phyloP scores from a whole-genome alignment of 176 grass and related monocot genomes.

The Cymbopogon citratus region DNA sequence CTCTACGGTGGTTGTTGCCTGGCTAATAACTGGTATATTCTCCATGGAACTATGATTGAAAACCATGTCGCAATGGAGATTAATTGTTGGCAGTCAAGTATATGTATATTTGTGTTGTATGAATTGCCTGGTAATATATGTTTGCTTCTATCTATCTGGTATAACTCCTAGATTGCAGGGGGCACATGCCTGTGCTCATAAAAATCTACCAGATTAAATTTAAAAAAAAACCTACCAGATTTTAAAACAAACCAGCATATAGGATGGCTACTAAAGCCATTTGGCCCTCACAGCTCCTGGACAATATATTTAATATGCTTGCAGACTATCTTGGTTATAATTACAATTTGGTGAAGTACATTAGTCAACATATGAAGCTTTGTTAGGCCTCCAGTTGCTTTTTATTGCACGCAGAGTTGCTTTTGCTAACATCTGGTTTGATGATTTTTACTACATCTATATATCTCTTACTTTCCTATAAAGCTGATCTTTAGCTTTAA shows the following conservation, averaged over 20 bases:
- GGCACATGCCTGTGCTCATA: background rate
- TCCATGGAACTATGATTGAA: too few relatives aligned
- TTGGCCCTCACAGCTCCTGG: background rate
- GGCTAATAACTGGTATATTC: too few relatives aligned
- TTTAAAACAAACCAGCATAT: background rate
- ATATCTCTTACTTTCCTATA: background rate
- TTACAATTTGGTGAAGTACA: background rate
- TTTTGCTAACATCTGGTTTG: conserved; percentile 9
- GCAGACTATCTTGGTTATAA: background rate
- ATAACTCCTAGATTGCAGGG: too few relatives aligned
- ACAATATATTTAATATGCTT: background rate
- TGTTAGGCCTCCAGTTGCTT: background rate
- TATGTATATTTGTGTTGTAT: too few relatives aligned
- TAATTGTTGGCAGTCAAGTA: too few relatives aligned
- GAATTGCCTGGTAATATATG: too few relatives aligned
- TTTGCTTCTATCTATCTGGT: too few relatives aligned
- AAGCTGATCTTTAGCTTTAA: background rate
- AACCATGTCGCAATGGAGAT: too few relatives aligned
- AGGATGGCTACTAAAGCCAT: background rate
- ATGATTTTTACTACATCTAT: conserved; percentile 25
- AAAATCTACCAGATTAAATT: background rate
- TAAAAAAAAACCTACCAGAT: background rate
- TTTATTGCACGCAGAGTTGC: background rate
- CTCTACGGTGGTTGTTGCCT: too few relatives aligned
- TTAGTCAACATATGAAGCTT: background rate